A percentile compares a stretch with the other conserved stretches of the same genome.
Evolutionary conservation across 495 filamentous ascomycete species (phyloP).

Genomic region (Geoglossum glabrum): DNA sequence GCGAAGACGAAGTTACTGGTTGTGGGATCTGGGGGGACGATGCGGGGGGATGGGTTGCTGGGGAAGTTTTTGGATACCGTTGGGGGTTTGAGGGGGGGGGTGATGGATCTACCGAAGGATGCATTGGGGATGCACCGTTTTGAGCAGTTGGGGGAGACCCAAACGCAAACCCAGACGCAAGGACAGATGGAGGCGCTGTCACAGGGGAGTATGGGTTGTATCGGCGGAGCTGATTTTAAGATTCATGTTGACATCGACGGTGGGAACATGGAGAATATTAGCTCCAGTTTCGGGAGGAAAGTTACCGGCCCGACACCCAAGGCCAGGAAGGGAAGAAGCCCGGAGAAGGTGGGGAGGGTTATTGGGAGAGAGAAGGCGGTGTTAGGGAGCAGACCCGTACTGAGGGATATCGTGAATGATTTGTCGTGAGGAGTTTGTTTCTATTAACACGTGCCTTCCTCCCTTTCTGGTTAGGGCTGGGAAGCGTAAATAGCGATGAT

Average conservation of each 20-base stretch:
- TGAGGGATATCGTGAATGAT: slow-evolving; percentile 6
- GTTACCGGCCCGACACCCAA: too few species aligned
- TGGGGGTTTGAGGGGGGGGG: slow-evolving; percentile 50
- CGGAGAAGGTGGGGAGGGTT: slow-evolving; percentile 1
- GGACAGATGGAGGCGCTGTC: too few species aligned
- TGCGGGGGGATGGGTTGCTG: slow-evolving; percentile 57
- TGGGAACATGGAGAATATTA: neutral
- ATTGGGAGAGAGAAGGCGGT: neutral
- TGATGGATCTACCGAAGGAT: slow-evolving; percentile 42
- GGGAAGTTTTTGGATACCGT: slow-evolving; percentile 55
- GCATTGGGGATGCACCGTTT: slow-evolving; percentile 52
- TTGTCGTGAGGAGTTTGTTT: neutral
- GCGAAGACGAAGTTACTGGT: slow-evolving; percentile 81
- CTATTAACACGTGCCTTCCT: neutral
- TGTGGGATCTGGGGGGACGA: slow-evolving; percentile 56
- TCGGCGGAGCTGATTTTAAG: neutral
- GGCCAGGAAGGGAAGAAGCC: neutral
- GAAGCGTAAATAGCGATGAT: too few species aligned
- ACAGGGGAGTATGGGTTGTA: too few species aligned
- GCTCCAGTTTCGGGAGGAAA: too few species aligned
- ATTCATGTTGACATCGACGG: neutral
- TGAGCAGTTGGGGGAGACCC: slow-evolving; percentile 25
- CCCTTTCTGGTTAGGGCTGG: too few species aligned
- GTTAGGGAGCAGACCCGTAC: slow-evolving; percentile 1
- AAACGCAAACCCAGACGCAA: slow-evolving; percentile 9